Evolutionary conservation across 129 eudicot genomes (phyloP).

Genomic region (Apium graveolens): DNA sequence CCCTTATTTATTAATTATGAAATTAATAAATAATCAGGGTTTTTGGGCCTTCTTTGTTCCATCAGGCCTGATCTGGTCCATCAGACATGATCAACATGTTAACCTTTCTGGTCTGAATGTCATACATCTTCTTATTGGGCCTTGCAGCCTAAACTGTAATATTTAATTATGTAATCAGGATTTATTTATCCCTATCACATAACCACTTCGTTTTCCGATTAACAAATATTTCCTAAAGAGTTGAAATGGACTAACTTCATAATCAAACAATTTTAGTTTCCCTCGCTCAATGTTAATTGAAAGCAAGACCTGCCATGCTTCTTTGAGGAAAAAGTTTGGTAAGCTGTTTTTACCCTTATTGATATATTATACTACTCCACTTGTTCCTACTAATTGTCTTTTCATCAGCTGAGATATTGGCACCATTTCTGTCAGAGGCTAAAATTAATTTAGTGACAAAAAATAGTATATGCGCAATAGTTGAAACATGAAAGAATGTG

Average conservation of each 20-base stretch:
- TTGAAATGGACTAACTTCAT: background rate
- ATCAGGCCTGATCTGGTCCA: too few species aligned
- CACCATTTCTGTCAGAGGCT: constrained; percentile 22
- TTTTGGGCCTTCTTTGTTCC: too few species aligned
- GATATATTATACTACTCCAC: constrained; percentile 59
- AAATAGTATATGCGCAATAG: background rate
- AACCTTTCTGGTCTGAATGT: too few species aligned
- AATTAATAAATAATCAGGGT: too few species aligned
- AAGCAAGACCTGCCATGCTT: constrained; percentile 77
- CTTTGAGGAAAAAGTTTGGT: constrained; percentile 48
- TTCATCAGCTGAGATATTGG: constrained; percentile 10
- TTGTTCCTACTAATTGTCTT: constrained; percentile 39
- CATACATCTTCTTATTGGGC: too few species aligned
- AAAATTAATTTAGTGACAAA: background rate
- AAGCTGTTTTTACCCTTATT: constrained; percentile 82
- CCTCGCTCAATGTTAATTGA: constrained; percentile 65
- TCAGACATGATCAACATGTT: too few species aligned
- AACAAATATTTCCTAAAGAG: background rate
- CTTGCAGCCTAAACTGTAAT: too few species aligned
- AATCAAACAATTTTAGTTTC: constrained; percentile 17
- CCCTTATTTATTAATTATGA: too few species aligned
- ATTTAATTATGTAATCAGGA: too few species aligned
- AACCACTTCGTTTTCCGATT: background rate
- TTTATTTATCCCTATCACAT: too few species aligned
- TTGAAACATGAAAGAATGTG: background rate